These are phyloP conservation scores for Ophiostoma pallidulum DNA, from an alignment of 2,329 filamentous ascomycete species.

Conservation along the genomic window DNA sequence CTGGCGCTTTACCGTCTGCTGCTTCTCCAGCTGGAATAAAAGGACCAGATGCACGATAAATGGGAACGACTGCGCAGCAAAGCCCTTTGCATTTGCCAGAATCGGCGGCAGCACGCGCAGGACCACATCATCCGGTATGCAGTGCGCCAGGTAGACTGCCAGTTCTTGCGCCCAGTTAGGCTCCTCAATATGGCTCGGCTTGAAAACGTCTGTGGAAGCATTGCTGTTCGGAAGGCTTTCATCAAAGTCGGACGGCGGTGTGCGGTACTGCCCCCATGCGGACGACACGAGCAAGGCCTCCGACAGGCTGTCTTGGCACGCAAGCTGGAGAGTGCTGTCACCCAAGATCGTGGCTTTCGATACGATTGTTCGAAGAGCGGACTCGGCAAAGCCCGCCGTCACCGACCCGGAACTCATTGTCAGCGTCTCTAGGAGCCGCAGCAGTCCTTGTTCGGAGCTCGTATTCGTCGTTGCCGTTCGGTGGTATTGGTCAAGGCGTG, in stretches of 20 bases:
- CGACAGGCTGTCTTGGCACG: conserved; percentile 43
- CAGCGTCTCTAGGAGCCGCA: conserved; percentile 52
- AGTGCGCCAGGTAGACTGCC: conserved; percentile 51
- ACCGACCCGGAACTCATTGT: conserved; percentile 47
- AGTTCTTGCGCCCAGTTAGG: conserved; percentile 52
- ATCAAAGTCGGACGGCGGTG: conserved; percentile 44
- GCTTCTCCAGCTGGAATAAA: conserved; percentile 53
- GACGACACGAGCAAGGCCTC: conserved; percentile 45
- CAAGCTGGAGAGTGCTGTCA: conserved; percentile 38
- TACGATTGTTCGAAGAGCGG: conserved; percentile 47
- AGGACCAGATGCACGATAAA: conserved; percentile 80
- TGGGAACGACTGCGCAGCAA: conserved; percentile 68
- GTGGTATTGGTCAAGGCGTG: conserved; percentile 41
- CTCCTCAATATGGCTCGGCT: conserved; percentile 32
- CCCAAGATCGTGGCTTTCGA: conserved; percentile 40
- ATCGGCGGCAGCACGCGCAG: conserved; percentile 59
- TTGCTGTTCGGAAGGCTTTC: conserved; percentile 1
- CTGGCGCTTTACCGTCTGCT: conserved; percentile 47
- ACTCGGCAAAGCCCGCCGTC: conserved; percentile 51
- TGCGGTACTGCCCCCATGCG: conserved; percentile 46
- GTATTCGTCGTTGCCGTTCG: conserved; percentile 35
- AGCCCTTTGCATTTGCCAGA: conserved; percentile 53
- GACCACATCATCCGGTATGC: conserved; percentile 54
- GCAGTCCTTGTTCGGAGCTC: conserved; percentile 53
- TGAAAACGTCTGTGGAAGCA: conserved; percentile 26